Conservation (phyloP, 257 asterid species). For the Linderniella brevidens region DNA sequence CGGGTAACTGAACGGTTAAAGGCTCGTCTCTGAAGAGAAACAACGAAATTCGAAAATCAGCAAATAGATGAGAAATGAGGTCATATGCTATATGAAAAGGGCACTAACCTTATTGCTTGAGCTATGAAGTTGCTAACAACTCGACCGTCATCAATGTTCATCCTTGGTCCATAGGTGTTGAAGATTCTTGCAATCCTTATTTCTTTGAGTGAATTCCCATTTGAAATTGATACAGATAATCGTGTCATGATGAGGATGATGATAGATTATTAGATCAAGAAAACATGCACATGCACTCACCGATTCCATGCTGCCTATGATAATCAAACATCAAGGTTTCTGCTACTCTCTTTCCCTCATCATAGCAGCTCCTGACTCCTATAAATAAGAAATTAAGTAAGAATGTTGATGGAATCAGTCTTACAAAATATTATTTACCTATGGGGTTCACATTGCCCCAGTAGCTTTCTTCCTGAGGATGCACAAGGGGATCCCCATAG, state of each 20-base stretch:
- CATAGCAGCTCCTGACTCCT: conserved; percentile 95
- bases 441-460: conserved; percentile 99
- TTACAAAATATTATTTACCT: conserved; percentile 24
- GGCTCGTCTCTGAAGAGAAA: conserved; percentile 49
- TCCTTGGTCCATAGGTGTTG: conserved; percentile 93
- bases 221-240: neutral
- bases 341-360: conserved; percentile 93
- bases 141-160: conserved; percentile 94
- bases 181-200: conserved; percentile 93
- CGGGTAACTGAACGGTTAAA: conserved; percentile 83
- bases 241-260: no score
- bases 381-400: neutral
- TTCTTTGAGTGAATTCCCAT: conserved; percentile 25
- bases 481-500: conserved; percentile 91
- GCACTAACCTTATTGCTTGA: conserved; percentile 69
- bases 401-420: no score
- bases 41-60: no score
- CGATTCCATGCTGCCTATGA: conserved; percentile 92
- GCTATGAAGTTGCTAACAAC: conserved; percentile 94
- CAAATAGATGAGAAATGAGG: no score
- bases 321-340: conserved; percentile 95
- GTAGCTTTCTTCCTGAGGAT: conserved; percentile 79
- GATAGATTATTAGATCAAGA: no score
- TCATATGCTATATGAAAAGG: neutral
- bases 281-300: conserved; percentile 14